phyloP scores from a whole-genome alignment of 495 filamentous ascomycete species.

The Peziza echinospora region DNA sequence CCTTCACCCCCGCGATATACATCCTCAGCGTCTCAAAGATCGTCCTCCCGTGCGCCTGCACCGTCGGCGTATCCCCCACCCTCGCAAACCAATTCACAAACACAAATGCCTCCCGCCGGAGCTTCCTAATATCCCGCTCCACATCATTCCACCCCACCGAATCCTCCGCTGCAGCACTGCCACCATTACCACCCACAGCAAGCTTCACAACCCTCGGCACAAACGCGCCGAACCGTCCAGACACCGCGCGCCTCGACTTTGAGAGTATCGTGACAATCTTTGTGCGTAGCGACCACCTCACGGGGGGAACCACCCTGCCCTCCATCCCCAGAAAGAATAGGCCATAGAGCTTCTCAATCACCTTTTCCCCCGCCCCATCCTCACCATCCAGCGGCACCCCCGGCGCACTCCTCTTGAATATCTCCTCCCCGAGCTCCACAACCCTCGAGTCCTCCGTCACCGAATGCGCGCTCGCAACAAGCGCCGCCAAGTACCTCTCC shows the following conservation, averaged over 20 bases:
- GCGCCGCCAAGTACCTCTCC: constrained; percentile 58
- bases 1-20: constrained; percentile 17
- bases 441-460: constrained; percentile 42
- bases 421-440: constrained; percentile 58
- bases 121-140: constrained; percentile 20
- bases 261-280: constrained; percentile 51
- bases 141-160: constrained; percentile 22
- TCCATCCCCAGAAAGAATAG: constrained; percentile 36
- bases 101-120: constrained; percentile 66
- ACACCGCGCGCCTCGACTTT: constrained; percentile 42
- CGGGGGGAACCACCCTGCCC: constrained; percentile 27
- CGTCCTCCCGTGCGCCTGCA: constrained; percentile 41
- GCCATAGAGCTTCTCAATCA: constrained; percentile 42
- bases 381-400: constrained; percentile 47
- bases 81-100: constrained; percentile 75
- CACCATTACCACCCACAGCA: neutral
- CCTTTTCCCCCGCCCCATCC: constrained; percentile 4
- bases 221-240: neutral
- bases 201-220: neutral
- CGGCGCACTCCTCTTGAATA: constrained; percentile 49
- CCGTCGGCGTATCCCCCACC: constrained; percentile 37
- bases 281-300: constrained; percentile 47
- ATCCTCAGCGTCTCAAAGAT: constrained; percentile 49
- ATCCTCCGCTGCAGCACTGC: neutral
- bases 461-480: constrained; percentile 60